Evolutionary conservation across 2,329 filamentous ascomycete genomes (phyloP), one percentile per base, ranked within the genome.

Genomic region (Neonectria punicea): DNA sequence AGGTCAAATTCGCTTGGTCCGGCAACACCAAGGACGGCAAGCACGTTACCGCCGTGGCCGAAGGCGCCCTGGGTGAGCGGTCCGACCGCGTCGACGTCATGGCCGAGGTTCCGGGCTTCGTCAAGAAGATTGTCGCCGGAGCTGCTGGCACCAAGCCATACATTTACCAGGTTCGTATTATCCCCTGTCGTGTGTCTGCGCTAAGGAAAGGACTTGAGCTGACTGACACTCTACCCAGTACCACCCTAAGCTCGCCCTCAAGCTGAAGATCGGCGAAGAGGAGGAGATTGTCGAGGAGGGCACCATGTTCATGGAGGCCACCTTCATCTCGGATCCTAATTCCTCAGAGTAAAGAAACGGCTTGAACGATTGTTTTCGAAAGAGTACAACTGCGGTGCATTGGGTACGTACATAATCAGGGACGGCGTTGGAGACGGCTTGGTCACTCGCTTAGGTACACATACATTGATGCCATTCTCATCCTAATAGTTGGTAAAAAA

Each of bases 61-160:
- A 92, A 71, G 91, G 90, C 5, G 75, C 84, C 39, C 84, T 98
- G 13, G 92, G 89, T 28, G 82, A 88, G 56, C 88, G 89, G 54
- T 82, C 91, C 34, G 96, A 99, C 80, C 75, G 77, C 43, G 90
- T 99, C 69, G 96, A 99, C 81, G 91, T 99, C 74, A 97, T 99
- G 93, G 93, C 92, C 25, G 94, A 99, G 80, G 92, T 99, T 39
- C 96, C 96, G 3, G 93, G 92, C 32, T 97, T 99, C 75, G 91
- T 99, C 79, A 99, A 99, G 88, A 90, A 90, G 73, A 93, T 99
- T 77, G 94, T 97, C 28, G 93, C 93, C 47, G 91, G 88, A 69
- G 93, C 95, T 13, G 93, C 91, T 4, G 96, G 96, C 67, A 97
- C 96, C 30, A 96, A 94, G 84, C 96, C 96, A 5, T 99, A 98